phyloP scores from a whole-genome alignment of 371 early-diverging fungal species.

The Choanephora cucurbitarum region DNA sequence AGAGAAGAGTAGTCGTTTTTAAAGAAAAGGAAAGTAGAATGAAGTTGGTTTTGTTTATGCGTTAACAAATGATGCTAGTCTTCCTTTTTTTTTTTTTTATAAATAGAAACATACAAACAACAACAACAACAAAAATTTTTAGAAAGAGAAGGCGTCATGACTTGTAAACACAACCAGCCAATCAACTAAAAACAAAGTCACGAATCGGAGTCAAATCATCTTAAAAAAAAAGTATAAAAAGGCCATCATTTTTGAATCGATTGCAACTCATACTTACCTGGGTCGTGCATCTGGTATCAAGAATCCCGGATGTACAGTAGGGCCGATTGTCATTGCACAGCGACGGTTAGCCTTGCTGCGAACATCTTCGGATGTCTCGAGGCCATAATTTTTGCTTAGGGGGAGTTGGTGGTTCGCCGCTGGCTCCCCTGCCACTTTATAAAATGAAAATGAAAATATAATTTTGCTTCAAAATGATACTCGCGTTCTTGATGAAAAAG shows the following conservation, averaged over 20 bases:
- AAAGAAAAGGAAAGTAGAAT: no score
- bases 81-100: no score
- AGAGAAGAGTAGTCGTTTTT: no score
- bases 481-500: no score
- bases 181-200: no score
- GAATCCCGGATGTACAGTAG: constrained; percentile 34
- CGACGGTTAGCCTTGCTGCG: constrained; percentile 43
- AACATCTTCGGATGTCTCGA: constrained; percentile 53
- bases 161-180: no score
- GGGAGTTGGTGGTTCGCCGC: constrained; percentile 45
- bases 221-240: constrained; percentile 36
- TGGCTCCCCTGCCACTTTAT: constrained; percentile 27
- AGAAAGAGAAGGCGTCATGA: no score
- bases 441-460: constrained; percentile 20
- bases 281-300: constrained; percentile 46
- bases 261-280: constrained; percentile 51
- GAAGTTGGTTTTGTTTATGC: no score
- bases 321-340: constrained; percentile 49
- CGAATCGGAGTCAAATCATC: not conserved
- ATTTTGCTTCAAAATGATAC: no score
- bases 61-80: no score
- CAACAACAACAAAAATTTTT: no score
- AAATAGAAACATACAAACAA: no score
- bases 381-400: constrained; percentile 51
- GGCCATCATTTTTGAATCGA: constrained; percentile 11